Base-by-base conservation (phyloP, 208 protist genomes). In the Tetramitus jugosus region DNA sequence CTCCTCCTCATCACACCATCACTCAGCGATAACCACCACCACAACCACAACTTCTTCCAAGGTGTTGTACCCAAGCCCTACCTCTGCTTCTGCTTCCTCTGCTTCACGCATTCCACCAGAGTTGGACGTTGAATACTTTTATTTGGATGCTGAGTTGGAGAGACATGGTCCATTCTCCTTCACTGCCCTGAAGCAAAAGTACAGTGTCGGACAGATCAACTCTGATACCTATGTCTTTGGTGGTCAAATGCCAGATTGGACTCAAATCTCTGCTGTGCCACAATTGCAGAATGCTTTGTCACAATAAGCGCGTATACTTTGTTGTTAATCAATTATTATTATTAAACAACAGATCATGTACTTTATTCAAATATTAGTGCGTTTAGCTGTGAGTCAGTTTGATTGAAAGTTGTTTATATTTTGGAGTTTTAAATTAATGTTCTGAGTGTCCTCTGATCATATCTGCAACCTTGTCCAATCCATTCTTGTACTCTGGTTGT, bases 101-200 rank as follows among this genome's bases (percentile, higher is more conserved):
- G 7, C 8, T 46, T 46, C 37, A 13, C 8, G 7, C 2, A 49
- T 71, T 52, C 64, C 64, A 35, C 35, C 35, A 49, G 3, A 43
- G 29, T 71, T 71, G 43, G 40, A 71, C 29, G 20, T 10, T 71
- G 64, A 71, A 71, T 71, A 40, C 39, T 71, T 71, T 39, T 71
- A 71, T 71, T 35, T 71, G 7, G 64, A 71, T 71, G 14, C 2
- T 46, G 33, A 45, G 10, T 14, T 71, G 13, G 39, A 71, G 6
- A 23, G 7, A n/a, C 39, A 49, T 35, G 64, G 64, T 33, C 64
- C 64, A 33, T 8, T 71, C 26, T 42, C 35, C n/a, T 71, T 49
- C n/a, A 71, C 8, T 29, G 39, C 10, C 39, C n/a, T 71, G 64
- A 35, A 46, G 49, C 10, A 71, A 33, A 49, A 45, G 14, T 71